Percentiles rank a stretch among this genome's conserved stretches.
phyloP scores from a whole-genome alignment of 2,329 filamentous ascomycete genomes.

The Calonectria multiphialidica region DNA sequence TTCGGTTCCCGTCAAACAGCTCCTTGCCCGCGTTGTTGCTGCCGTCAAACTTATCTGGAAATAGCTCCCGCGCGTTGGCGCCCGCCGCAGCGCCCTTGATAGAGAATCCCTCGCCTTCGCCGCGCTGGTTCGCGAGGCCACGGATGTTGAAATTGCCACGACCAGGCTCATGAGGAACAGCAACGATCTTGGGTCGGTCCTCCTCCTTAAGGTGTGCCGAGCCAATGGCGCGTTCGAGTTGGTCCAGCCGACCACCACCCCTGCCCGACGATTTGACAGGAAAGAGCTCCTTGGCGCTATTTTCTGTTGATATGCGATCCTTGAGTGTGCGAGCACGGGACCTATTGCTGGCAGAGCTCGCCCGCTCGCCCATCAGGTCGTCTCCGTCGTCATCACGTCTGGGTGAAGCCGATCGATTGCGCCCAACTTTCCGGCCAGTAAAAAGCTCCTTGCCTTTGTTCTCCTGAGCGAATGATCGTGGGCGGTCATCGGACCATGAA shows the following conservation, averaged over 20 bases:
- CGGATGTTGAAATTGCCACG: slow-evolving; percentile 69
- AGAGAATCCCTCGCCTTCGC: slow-evolving; percentile 64
- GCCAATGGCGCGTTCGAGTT: slow-evolving; percentile 54
- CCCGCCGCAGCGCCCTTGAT: slow-evolving; percentile 74
- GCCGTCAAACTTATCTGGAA: slow-evolving; percentile 71
- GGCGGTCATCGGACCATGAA: slow-evolving; percentile 44
- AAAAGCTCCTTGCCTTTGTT: slow-evolving; percentile 76
- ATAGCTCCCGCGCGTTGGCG: slow-evolving; percentile 71
- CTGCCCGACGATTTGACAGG: slow-evolving; percentile 48
- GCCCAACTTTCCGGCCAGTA: slow-evolving; percentile 51
- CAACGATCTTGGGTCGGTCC: slow-evolving; percentile 68
- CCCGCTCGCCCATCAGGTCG: slow-evolving; percentile 49
- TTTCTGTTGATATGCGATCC: slow-evolving; percentile 46
- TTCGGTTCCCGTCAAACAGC: slow-evolving; percentile 66
- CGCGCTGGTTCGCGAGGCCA: slow-evolving; percentile 64
- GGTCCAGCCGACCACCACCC: slow-evolving; percentile 48
- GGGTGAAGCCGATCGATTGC: slow-evolving; percentile 67
- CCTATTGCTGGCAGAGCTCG: slow-evolving; percentile 50
- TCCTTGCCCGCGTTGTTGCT: slow-evolving; percentile 78
- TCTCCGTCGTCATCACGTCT: slow-evolving; percentile 57
- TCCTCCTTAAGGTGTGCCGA: slow-evolving; percentile 52
- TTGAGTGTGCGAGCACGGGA: slow-evolving; percentile 49
- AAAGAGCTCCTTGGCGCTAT: slow-evolving; percentile 54
- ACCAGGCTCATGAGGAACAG: slow-evolving; percentile 58
- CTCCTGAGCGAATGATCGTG: slow-evolving; percentile 45